phyloP scores from a whole-genome alignment of 1,139 yeast species.

The Saccharomyces hybrid region DNA sequence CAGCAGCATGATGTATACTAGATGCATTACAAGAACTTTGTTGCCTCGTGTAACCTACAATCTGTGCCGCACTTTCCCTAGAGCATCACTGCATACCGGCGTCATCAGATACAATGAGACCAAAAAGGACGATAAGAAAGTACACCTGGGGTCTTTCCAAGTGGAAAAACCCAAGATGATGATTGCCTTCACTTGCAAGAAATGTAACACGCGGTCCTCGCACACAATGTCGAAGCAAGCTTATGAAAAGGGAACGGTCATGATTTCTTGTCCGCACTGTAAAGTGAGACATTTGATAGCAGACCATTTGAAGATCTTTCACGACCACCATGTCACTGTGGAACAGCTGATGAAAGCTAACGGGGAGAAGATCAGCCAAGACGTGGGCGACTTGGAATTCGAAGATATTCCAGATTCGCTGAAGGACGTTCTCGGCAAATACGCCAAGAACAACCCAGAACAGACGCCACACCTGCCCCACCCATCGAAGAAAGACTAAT shows the following conservation, averaged over 20 bases:
- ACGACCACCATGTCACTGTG: conserved; percentile 60
- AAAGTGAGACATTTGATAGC: conserved; percentile 84
- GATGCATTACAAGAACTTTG: not conserved
- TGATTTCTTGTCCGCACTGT: conserved; percentile 90
- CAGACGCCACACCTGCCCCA: conserved; percentile 1
- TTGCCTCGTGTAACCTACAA: not conserved
- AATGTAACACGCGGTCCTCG: conserved; percentile 74
- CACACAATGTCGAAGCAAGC: conserved; percentile 90
- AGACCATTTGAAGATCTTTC: conserved; percentile 79
- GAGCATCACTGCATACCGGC: not conserved
- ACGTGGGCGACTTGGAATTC: conserved; percentile 56
- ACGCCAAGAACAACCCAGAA: conserved; percentile 58
- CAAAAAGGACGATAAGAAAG: not conserved
- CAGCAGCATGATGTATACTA: not conserved
- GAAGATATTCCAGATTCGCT: conserved; percentile 69
- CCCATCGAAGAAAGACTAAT: not conserved
- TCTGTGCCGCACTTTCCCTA: not conserved
- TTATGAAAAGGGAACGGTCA: conserved; percentile 76
- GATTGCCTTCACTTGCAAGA: conserved; percentile 89
- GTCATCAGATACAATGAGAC: not conserved
- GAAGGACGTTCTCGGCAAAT: conserved; percentile 47
- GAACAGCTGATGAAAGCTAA: conserved; percentile 71
- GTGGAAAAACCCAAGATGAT: conserved; percentile 68
- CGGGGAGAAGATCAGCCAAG: conserved; percentile 65
- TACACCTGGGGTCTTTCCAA: conserved; percentile 31